phyloP scores from a whole-genome alignment of 805 yeast genomes.

The Tetrapisispora iriomotensis region DNA sequence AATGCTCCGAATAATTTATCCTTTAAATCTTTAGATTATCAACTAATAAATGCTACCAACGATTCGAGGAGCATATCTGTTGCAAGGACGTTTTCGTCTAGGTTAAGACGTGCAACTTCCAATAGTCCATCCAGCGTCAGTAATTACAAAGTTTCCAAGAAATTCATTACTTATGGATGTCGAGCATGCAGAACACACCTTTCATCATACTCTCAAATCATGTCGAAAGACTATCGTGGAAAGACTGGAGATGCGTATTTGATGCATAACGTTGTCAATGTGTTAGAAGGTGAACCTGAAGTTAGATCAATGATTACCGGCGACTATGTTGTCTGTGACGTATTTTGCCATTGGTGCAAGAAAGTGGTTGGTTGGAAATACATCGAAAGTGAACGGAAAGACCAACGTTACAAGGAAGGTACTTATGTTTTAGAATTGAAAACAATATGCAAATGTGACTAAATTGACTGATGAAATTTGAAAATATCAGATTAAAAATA shows the following conservation, averaged over 20 bases:
- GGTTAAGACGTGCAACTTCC: neutral
- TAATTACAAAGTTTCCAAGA: conserved; percentile 1
- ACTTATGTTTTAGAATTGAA: conserved; percentile 43
- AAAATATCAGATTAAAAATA: too few species aligned
- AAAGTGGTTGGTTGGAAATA: conserved; percentile 56
- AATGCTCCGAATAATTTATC: neutral
- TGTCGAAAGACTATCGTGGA: conserved; percentile 42
- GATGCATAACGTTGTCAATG: conserved; percentile 41
- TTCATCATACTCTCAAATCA: conserved; percentile 23
- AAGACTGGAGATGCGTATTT: conserved; percentile 49
- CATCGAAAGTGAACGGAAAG: conserved; percentile 35
- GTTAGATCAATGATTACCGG: conserved; percentile 52
- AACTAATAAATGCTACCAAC: neutral
- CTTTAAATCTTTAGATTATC: neutral
- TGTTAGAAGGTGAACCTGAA: conserved; percentile 30
- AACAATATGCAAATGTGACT: conserved; percentile 19
- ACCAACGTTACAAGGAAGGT: conserved; percentile 53
- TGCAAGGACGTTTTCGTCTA: neutral
- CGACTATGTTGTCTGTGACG: conserved; percentile 44
- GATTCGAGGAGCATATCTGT: neutral
- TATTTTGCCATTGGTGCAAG: conserved; percentile 46
- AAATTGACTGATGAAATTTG: neutral
- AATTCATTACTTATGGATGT: conserved; percentile 26
- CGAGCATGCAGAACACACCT: conserved; percentile 26
- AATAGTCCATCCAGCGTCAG: neutral